A percentile compares a stretch with the other conserved stretches of the same genome.
Evolutionary conservation across 306 rosid species (phyloP).

Genomic region (Casuarina cunninghamiana): DNA sequence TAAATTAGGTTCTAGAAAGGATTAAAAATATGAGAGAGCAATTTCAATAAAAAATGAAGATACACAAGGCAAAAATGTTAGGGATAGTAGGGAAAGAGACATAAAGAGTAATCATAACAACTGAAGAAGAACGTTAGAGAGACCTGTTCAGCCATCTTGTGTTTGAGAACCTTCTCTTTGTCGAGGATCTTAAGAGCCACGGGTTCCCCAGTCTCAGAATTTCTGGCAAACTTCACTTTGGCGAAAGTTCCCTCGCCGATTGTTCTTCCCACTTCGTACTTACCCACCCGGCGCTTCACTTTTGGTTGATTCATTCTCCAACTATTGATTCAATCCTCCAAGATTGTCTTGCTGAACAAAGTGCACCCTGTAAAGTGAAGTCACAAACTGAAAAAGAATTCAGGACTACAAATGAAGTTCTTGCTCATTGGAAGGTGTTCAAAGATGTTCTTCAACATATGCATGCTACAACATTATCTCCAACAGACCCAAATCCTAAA

Average conservation of each 20-base stretch:
- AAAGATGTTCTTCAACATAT: too few species aligned
- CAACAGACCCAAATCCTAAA: too few species aligned
- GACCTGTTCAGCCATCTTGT: constrained; percentile 99
- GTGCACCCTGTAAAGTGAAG: too few species aligned
- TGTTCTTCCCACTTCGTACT: constrained; percentile 91
- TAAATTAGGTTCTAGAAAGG: background rate
- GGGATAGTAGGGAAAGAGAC: too few species aligned
- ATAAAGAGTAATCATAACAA: background rate
- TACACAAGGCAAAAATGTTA: too few species aligned
- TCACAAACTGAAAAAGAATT: background rate
- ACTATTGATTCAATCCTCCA: constrained; percentile 23
- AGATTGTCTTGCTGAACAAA: constrained; percentile 31
- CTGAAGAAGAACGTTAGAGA: background rate
- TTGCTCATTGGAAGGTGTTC: too few species aligned
- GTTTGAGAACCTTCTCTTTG: constrained; percentile 96
- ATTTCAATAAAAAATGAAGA: too few species aligned
- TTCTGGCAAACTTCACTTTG: constrained; percentile 87
- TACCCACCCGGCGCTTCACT: constrained; percentile 85
- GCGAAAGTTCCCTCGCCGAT: constrained; percentile 99
- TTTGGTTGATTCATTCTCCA: constrained; percentile 76
- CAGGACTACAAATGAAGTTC: too few species aligned
- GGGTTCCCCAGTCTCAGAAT: constrained; percentile 67
- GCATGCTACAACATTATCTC: too few species aligned
- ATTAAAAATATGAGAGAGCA: too few species aligned
- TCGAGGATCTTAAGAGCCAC: constrained; percentile 95